phyloP scores from a whole-genome alignment of 108 stramenopile species.

The Pseudonitzschia multistriata region DNA sequence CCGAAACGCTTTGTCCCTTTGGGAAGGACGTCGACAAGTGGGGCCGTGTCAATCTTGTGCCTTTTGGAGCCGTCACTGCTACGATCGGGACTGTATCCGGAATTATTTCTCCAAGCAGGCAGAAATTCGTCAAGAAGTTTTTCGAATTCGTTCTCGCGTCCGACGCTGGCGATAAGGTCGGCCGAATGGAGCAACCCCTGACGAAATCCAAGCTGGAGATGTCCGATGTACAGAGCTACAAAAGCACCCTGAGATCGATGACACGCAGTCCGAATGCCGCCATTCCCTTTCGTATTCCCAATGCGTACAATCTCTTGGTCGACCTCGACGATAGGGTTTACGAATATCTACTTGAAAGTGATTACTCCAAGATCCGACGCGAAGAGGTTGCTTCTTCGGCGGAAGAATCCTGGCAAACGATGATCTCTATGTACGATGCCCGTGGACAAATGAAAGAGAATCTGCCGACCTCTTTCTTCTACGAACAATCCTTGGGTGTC shows the following conservation, averaged over 20 bases:
- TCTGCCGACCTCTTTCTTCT: slow-evolving; percentile 15
- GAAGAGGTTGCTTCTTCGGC: background rate
- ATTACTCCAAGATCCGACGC: slow-evolving; percentile 18
- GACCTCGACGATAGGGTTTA: slow-evolving; percentile 36
- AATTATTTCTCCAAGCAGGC: background rate
- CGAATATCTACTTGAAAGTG: slow-evolving; percentile 33
- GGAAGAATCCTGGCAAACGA: slow-evolving; percentile 23
- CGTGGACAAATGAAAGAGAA: background rate
- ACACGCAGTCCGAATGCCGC: slow-evolving; percentile 27
- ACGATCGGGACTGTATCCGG: slow-evolving; percentile 24
- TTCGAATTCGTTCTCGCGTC: slow-evolving; percentile 17
- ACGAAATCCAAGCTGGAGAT: slow-evolving; percentile 21
- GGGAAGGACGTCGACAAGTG: slow-evolving; percentile 3
- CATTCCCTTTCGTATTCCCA: slow-evolving; percentile 22
- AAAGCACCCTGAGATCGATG: background rate
- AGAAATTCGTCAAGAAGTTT: slow-evolving; percentile 23
- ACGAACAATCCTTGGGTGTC: slow-evolving; percentile 20
- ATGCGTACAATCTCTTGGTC: slow-evolving; percentile 28
- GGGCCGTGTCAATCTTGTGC: slow-evolving; percentile 15
- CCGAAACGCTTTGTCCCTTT: slow-evolving; percentile 18
- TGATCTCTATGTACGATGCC: slow-evolving; percentile 24
- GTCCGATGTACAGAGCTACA: slow-evolving; percentile 16
- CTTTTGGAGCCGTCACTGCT: slow-evolving; percentile 27
- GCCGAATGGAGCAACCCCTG: slow-evolving; percentile 16
- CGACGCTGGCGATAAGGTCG: background rate